Percentiles rank a stretch among this genome's conserved stretches.
These are phyloP conservation scores for Globisporangium sylvaticum DNA, from an alignment of 352 stramenopile genomes.

Conservation along the genomic window DNA sequence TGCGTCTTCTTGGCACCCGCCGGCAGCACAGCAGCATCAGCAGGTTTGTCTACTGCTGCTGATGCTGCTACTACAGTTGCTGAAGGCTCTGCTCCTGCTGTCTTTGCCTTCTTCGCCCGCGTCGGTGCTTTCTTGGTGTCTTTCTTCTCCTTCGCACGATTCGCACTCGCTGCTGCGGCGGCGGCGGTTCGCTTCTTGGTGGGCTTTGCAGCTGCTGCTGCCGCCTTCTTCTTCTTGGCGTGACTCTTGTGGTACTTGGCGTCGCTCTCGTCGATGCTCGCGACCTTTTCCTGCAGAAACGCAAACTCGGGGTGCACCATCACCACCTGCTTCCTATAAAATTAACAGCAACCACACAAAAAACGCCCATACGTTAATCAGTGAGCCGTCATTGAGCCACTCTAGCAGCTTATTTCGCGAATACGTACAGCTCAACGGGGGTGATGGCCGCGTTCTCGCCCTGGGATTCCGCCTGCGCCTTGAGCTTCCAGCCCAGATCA, in stretches of 20 bases:
- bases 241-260: conserved; percentile 50
- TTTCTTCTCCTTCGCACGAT: not conserved
- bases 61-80: not conserved
- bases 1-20: not conserved
- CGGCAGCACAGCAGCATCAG: not conserved
- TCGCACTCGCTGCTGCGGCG: conserved; percentile 8
- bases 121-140: not conserved
- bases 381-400: not conserved
- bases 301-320: conserved; percentile 35
- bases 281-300: conserved; percentile 55
- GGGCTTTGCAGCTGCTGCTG: not conserved
- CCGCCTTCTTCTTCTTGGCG: conserved; percentile 20
- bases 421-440: conserved; percentile 55
- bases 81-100: conserved; percentile 8
- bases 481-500: conserved; percentile 49
- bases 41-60: not conserved
- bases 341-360: not conserved
- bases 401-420: not conserved
- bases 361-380: not conserved
- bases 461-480: conserved; percentile 19
- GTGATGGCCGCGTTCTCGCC: conserved; percentile 30
- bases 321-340: conserved; percentile 49
- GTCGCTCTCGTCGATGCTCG: conserved; percentile 53
- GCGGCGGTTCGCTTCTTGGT: conserved; percentile 5
- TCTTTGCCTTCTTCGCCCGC: conserved; percentile 5